Percentiles rank a stretch among this genome's conserved stretches.
Evolutionary conservation across 345 rosid genomes (phyloP).

Genomic region (Populus deltoides): DNA sequence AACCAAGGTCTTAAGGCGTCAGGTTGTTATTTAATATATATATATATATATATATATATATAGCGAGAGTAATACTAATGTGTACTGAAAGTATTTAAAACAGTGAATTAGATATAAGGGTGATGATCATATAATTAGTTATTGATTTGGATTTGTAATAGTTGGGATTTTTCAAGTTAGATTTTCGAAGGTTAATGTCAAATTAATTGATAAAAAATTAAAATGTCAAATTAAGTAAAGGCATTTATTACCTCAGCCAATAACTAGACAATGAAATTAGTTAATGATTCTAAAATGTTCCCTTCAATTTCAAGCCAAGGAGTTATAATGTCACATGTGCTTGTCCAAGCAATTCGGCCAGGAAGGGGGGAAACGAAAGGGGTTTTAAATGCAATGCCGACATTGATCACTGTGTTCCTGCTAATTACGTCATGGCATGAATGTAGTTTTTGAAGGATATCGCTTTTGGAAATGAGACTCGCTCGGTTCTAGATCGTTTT

Average conservation of each 20-base stretch:
- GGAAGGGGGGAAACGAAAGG: neutral
- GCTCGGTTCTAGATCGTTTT: neutral
- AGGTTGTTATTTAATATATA: neutral
- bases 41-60: neutral
- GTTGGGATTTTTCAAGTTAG: neutral
- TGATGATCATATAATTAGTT: neutral
- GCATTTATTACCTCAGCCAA: neutral
- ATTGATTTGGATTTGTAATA: neutral
- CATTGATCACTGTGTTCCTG: neutral
- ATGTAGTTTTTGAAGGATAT: too few relatives aligned
- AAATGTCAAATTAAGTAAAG: too few relatives aligned
- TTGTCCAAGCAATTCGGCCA: neutral
- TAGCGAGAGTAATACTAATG: neutral
- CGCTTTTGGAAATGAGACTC: neutral
- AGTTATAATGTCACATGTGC: neutral
- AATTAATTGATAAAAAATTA: too few relatives aligned
- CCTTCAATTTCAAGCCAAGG: slow-evolving; percentile 4
- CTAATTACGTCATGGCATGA: neutral
- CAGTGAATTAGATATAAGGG: neutral
- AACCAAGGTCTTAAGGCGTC: slow-evolving; percentile 44
- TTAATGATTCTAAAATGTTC: neutral
- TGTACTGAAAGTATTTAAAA: neutral
- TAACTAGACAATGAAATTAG: neutral
- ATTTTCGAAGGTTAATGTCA: neutral
- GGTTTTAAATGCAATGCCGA: neutral